These are phyloP conservation scores for Verticillium alfalfae DNA, from an alignment of 2,329 filamentous ascomycete genomes.

Conservation along the genomic window DNA sequence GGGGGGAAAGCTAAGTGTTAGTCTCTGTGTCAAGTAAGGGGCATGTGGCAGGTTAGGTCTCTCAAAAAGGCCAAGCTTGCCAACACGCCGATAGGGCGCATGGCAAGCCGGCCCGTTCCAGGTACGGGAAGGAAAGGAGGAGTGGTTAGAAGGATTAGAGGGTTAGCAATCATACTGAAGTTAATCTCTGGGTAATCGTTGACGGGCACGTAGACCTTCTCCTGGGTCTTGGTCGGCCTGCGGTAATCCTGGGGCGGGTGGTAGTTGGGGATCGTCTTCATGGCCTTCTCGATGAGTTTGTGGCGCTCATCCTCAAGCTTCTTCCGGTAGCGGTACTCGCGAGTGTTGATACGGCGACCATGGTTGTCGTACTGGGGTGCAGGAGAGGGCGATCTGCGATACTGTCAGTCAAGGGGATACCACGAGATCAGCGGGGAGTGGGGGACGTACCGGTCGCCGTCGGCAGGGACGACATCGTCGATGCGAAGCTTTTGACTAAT, in stretches of 20 bases:
- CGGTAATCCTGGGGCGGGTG: conserved; percentile 98
- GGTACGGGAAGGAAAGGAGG: conserved; percentile 25
- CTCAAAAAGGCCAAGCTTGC: conserved; percentile 17
- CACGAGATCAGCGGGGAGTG: not conserved
- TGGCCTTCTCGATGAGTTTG: conserved; percentile 97
- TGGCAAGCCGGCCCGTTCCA: conserved; percentile 40
- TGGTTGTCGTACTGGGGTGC: conserved; percentile 98
- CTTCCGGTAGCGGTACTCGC: conserved; percentile 98
- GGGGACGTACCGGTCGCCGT: conserved; percentile 78
- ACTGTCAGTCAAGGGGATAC: conserved; percentile 11
- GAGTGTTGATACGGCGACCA: conserved; percentile 97
- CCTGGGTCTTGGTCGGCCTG: conserved; percentile 98
- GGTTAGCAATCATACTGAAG: conserved; percentile 99
- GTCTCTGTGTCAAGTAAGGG: conserved; percentile 47
- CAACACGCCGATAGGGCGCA: conserved; percentile 19
- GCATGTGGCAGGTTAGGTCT: conserved; percentile 23
- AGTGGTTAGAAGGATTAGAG: conserved; percentile 73
- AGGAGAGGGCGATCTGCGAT: conserved; percentile 80
- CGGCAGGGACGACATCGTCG: conserved; percentile 95
- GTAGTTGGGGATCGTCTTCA: conserved; percentile 99
- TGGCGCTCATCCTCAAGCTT: conserved; percentile 97
- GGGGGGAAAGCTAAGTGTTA: conserved; percentile 85
- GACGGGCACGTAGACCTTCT: conserved; percentile 99
- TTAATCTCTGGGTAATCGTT: conserved; percentile 99
- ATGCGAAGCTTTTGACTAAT: conserved; percentile 99